These are phyloP conservation scores for Saccharomycopsis hybrid DNA, from an alignment of 1,139 yeast species.

Conservation along the genomic window DNA sequence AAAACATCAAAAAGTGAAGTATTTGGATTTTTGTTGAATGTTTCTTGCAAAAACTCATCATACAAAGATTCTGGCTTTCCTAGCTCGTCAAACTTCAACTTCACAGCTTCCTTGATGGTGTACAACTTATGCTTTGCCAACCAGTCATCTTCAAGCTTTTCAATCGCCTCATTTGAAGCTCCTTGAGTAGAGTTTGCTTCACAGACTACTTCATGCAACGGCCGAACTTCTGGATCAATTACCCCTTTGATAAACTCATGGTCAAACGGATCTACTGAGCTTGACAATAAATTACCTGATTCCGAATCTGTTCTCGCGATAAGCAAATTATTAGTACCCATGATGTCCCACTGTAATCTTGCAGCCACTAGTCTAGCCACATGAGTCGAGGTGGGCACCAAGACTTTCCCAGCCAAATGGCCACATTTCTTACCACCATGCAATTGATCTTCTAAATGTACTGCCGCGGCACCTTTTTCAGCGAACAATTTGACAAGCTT, in stretches of 20 bases:
- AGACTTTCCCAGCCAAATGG: slow-evolving; percentile 93
- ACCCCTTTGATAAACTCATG: slow-evolving; percentile 90
- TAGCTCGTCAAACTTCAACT: slow-evolving; percentile 23
- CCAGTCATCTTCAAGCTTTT: slow-evolving; percentile 78
- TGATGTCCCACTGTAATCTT: slow-evolving; percentile 92
- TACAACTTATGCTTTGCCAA: slow-evolving; percentile 37
- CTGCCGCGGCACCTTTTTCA: slow-evolving; percentile 98
- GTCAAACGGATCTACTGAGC: slow-evolving; percentile 91
- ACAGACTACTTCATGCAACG: slow-evolving; percentile 72
- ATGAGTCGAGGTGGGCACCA: slow-evolving; percentile 96
- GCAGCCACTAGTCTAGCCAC: slow-evolving; percentile 89
- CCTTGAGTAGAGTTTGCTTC: slow-evolving; percentile 79
- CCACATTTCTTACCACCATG: slow-evolving; percentile 99
- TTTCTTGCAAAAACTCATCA: slow-evolving; percentile 18
- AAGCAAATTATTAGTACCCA: slow-evolving; percentile 76
- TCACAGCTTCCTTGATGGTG: slow-evolving; percentile 47
- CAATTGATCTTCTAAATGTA: slow-evolving; percentile 97
- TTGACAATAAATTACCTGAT: slow-evolving; percentile 91
- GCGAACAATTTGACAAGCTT: slow-evolving; percentile 93
- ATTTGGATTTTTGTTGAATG: slow-evolving; percentile 13
- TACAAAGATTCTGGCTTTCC: slow-evolving; percentile 19
- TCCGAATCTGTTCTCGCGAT: slow-evolving; percentile 97
- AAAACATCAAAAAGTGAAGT: slow-evolving; percentile 12
- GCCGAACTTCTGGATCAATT: slow-evolving; percentile 74
- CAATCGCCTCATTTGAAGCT: slow-evolving; percentile 61